Evolutionary conservation across 805 yeast genomes (phyloP), one percentile per base, ranked within the genome.

Genomic region (Cyberlindnera veronae): DNA sequence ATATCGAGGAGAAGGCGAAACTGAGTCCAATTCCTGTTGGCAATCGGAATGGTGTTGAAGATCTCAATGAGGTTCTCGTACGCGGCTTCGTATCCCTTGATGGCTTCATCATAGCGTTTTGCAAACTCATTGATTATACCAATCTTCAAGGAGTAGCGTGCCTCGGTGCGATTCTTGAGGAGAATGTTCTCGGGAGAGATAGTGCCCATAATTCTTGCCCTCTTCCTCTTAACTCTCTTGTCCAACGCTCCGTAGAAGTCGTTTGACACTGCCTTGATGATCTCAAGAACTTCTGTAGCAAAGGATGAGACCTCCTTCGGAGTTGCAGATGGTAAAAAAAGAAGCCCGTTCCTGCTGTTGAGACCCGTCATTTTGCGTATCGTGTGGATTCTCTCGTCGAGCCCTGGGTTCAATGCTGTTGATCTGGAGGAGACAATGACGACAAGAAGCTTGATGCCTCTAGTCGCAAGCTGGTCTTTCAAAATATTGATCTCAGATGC

Each of bases 1-100:
- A 77, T 57, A 53, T 87, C 95, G 6, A 84, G 57, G 34, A 83
- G 58, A 9, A 55, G 53, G 31, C 86, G 57, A 27, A 72, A 58
- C 29, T 75, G 68, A 4, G 49, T 44, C 79, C 80, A 76, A 4
- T 51, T 45, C 5, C 46, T 41, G 20, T 58, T 54, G 0, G 51
- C 29, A 0, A 57, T 31, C 5, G 54, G 43, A 2, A 60, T 46
- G 6, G 55, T 40, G 29, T 61, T 67, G 20, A 72, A 59, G 13
- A 69, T 49, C 31, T 66, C 67, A 2, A 75, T 54, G 24, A 78
- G 45, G 27, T 71, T 62, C 40, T 77, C 81, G 50, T 80, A 79
- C 0, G 79, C 69, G 14, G 68, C 61, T 44, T 79, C 83, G 51
- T 70, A 68, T 12, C 68, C 54, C 43, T 71, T 75, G n/a, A 72